Conservation (phyloP, 1,284 basidiomycete genomes). For the Golubevia pallescens region DNA sequence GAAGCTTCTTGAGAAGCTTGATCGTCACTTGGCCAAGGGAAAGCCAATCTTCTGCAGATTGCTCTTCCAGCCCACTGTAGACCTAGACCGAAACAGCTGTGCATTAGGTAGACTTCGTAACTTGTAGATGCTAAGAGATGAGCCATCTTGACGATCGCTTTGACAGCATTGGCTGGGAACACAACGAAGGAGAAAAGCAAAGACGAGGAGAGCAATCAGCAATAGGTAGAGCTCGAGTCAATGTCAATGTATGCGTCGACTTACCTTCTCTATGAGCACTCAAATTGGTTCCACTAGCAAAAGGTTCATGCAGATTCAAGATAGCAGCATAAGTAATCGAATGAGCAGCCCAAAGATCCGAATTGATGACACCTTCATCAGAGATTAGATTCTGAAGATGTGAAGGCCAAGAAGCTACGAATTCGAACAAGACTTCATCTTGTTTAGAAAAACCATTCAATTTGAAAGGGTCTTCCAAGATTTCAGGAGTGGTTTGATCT, state of each 20-base stretch:
- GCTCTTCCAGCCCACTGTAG: background rate
- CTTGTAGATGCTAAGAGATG: background rate
- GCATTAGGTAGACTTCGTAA: background rate
- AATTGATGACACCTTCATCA: background rate
- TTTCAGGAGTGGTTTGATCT: background rate
- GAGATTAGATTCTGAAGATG: background rate
- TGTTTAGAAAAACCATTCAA: background rate
- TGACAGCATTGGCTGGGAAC: background rate
- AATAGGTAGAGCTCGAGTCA: background rate
- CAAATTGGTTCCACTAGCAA: slow-evolving; percentile 12
- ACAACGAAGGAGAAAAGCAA: background rate
- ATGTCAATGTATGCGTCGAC: too few relatives aligned
- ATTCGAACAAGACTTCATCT: background rate
- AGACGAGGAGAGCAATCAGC: background rate
- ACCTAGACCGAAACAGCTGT: background rate
- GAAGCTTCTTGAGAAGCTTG: background rate
- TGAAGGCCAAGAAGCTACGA: background rate
- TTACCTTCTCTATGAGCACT: background rate
- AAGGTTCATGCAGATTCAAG: slow-evolving; percentile 16
- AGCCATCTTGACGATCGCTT: background rate
- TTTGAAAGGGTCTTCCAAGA: background rate
- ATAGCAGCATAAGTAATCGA: slow-evolving; percentile 5
- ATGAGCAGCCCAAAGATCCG: background rate
- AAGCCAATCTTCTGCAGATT: background rate
- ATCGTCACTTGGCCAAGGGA: background rate